Base-by-base conservation (phyloP, 306 rosid genomes). In the Herpetospermum pedunculosum region DNA sequence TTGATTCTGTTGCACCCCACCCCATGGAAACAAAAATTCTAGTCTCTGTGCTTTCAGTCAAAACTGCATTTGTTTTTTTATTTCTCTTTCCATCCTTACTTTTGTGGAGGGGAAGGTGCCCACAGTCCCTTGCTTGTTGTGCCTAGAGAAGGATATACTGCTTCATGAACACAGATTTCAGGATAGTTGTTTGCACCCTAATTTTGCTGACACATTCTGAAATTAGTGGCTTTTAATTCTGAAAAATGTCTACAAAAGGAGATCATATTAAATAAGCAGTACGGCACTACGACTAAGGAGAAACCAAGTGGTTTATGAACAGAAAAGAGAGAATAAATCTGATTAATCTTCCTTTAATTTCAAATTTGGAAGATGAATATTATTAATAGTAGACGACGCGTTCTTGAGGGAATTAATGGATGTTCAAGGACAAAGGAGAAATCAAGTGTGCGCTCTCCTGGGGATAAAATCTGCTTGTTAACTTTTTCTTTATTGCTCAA, bases 101-200 rank as follows among this genome's bases (percentile, higher is more conserved):
- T 68, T 41, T 38, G 26, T 40, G 72, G 72, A 35, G 34, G 32
- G 34, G 23, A 8, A 25, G 50, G 35, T 68, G 55, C 55, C 5
- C 25, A 34, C 40, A 16, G 23, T 43, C 26, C 11, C 49, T 68
- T 14, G 41, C 55, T 43, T 68, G 37, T 60, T 32, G 54, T 25
- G 54, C 54, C 49, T 12, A 68, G 72, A 67, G 10, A 63, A 19
- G 54, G 73, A 43, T 41, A 65, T 65, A 40, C 34, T 65, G 64
- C 35, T 11, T 13, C 35, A 57, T 32, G 21, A 29, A 15, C 43
- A 16, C 43, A 32, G 69, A 60, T 60, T 60, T 60, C 19, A 14
- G 37, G 21, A 60, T 60, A 32, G 23, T 34, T 60, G 69, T 60
- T 60, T 58, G 40, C 67, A 3, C 60, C 67, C 23, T 55, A 55